These are phyloP conservation scores for Diaporthe sp. DNA, from an alignment of 2,329 filamentous ascomycete species.

Conservation along the genomic window DNA sequence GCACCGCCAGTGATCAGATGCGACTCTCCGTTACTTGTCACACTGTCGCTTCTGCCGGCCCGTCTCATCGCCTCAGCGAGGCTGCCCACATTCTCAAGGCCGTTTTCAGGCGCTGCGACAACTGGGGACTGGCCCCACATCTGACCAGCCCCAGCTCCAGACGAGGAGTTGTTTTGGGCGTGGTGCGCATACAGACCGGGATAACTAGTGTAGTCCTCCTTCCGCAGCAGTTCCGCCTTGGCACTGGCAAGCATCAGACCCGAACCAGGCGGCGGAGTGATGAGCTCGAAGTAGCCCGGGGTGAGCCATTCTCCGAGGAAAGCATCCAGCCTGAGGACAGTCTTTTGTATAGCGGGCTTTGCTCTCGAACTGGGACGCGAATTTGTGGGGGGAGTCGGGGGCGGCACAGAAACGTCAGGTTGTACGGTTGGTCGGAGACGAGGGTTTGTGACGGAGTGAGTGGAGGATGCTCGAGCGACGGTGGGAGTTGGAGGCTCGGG, in stretches of 20 bases:
- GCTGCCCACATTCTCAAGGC: constrained; percentile 48
- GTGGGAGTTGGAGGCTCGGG: constrained; percentile 47
- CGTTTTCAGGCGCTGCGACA: constrained; percentile 40
- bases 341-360: constrained; percentile 60
- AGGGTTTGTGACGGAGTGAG: constrained; percentile 35
- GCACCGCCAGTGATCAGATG: constrained; percentile 47
- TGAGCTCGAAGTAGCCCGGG: constrained; percentile 92
- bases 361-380: constrained; percentile 23
- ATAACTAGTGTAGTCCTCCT: constrained; percentile 75
- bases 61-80: constrained; percentile 53
- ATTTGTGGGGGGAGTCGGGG: constrained; percentile 40
- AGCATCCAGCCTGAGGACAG: constrained; percentile 85
- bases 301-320: constrained; percentile 97
- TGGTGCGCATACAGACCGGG: constrained; percentile 52
- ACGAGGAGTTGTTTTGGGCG: constrained; percentile 44
- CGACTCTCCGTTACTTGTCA: constrained; percentile 44
- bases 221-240: constrained; percentile 86
- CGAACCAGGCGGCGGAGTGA: constrained; percentile 88
- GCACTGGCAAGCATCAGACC: constrained; percentile 89
- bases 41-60: constrained; percentile 40
- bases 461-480: constrained; percentile 40
- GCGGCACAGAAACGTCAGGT: constrained; percentile 40
- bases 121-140: constrained; percentile 54
- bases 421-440: constrained; percentile 42
- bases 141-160: constrained; percentile 48